These are phyloP conservation scores for Eimeria mitis DNA, from an alignment of 169 alveolate species.

Conservation along the genomic window DNA sequence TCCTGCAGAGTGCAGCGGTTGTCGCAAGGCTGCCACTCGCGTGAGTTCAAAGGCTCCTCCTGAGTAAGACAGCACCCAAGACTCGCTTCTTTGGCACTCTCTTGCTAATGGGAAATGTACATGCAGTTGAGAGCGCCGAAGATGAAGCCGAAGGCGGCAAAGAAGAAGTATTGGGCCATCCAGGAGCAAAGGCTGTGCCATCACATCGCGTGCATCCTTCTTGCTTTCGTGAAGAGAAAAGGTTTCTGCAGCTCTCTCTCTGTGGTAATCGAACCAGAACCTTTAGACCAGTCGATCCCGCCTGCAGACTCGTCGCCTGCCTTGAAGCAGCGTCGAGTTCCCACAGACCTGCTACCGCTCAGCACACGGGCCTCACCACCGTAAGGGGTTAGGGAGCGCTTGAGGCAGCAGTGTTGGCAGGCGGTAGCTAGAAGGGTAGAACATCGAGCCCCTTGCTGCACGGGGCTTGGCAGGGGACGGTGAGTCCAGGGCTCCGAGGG, in stretches of 20 bases:
- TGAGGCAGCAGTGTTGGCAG: slow-evolving; percentile 30
- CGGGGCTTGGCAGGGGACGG: neutral
- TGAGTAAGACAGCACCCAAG: neutral
- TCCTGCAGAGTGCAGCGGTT: neutral
- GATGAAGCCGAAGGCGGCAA: neutral
- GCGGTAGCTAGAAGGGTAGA: slow-evolving; percentile 15
- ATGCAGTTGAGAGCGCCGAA: neutral
- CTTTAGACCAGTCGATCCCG: neutral
- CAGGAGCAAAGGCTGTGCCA: neutral
- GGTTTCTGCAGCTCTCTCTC: neutral
- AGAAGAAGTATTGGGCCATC: neutral
- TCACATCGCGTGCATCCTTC: neutral
- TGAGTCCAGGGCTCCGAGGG: neutral
- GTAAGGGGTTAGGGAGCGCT: neutral
- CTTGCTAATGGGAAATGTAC: neutral
- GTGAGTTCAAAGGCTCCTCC: neutral
- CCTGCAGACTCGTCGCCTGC: neutral
- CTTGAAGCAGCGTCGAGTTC: neutral
- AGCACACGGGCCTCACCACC: too few relatives aligned
- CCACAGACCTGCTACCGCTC: neutral
- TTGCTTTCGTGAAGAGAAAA: neutral
- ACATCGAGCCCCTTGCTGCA: slow-evolving; percentile 8
- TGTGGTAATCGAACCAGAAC: neutral
- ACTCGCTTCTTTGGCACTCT: neutral
- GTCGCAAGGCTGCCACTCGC: neutral